Evolutionary conservation across 805 yeast species (phyloP).

Genomic region (Saturnispora sekii): DNA sequence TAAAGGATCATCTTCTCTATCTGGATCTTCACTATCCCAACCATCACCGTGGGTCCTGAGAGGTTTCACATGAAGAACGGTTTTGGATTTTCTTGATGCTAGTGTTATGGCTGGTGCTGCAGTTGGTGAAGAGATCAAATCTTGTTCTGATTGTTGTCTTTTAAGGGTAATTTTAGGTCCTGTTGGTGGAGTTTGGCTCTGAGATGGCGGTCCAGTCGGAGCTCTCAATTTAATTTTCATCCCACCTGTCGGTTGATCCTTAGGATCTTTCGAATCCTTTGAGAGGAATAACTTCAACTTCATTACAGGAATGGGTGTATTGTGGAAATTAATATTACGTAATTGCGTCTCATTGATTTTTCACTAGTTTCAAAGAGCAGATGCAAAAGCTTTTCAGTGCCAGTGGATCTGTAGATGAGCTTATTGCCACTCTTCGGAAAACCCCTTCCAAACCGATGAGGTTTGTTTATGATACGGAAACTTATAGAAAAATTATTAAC

Average conservation of each 20-base stretch:
- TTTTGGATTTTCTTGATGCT: constrained; percentile 31
- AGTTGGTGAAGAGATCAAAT: neutral
- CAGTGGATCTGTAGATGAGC: constrained; percentile 5
- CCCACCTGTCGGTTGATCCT: neutral
- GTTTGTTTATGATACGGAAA: constrained; percentile 12
- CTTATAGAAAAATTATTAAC: constrained; percentile 32
- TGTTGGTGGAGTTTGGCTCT: constrained; percentile 5
- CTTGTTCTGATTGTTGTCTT: constrained; percentile 46
- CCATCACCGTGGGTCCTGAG: constrained; percentile 85
- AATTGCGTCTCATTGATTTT: neutral
- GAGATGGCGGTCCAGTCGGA: constrained; percentile 1
- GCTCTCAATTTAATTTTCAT: constrained; percentile 11
- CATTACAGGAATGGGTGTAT: neutral
- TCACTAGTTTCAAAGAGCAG: neutral
- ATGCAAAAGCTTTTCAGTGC: constrained; percentile 13
- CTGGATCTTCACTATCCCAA: constrained; percentile 94
- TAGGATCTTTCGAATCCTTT: neutral
- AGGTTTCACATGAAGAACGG: constrained; percentile 38
- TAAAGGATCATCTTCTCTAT: constrained; percentile 88
- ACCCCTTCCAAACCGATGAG: constrained; percentile 9
- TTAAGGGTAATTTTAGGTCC: constrained; percentile 41
- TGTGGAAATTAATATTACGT: too few relatives aligned
- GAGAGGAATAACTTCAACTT: constrained; percentile 5
- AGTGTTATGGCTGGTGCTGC: constrained; percentile 19
- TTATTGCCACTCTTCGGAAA: neutral